Evolutionary conservation across 495 filamentous ascomycete genomes (phyloP).

Genomic region (Podospora australis): DNA sequence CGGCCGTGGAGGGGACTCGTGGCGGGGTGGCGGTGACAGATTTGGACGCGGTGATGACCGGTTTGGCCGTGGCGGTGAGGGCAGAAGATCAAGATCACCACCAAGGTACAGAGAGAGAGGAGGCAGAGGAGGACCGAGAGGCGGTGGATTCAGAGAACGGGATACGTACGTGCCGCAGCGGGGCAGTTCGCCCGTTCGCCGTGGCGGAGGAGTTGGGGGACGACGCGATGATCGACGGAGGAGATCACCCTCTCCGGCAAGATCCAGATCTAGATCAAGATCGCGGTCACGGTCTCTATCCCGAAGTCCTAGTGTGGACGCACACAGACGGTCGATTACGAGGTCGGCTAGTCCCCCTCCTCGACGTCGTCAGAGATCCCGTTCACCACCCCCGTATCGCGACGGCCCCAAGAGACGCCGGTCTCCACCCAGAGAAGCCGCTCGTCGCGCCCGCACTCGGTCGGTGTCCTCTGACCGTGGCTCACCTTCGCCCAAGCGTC

Average conservation of each 20-base stretch:
- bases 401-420: slow-evolving; percentile 37
- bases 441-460: slow-evolving; percentile 19
- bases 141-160: slow-evolving; percentile 16
- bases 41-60: slow-evolving; percentile 40
- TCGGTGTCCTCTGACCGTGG: slow-evolving; percentile 27
- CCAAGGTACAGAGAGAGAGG: slow-evolving; percentile 36
- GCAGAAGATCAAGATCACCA: slow-evolving; percentile 58
- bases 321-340: slow-evolving; percentile 26
- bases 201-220: slow-evolving; percentile 16
- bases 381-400: slow-evolving; percentile 34
- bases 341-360: slow-evolving; percentile 35
- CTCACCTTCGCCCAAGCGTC: slow-evolving; percentile 25
- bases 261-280: slow-evolving; percentile 28
- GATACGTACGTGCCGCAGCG: slow-evolving; percentile 26
- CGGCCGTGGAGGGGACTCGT: slow-evolving; percentile 35
- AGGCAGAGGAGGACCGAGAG: slow-evolving; percentile 11
- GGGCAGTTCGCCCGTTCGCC: slow-evolving; percentile 16
- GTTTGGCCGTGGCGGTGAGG: slow-evolving; percentile 31
- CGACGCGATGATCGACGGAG: slow-evolving; percentile 26
- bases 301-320: slow-evolving; percentile 20
- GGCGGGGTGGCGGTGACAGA: slow-evolving; percentile 24
- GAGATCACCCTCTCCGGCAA: slow-evolving; percentile 18
- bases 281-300: slow-evolving; percentile 36
- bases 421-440: slow-evolving; percentile 24
- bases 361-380: slow-evolving; percentile 35